Base-by-base conservation (phyloP, 768 basidiomycete species). In the Neoboletus brunneissimus region DNA sequence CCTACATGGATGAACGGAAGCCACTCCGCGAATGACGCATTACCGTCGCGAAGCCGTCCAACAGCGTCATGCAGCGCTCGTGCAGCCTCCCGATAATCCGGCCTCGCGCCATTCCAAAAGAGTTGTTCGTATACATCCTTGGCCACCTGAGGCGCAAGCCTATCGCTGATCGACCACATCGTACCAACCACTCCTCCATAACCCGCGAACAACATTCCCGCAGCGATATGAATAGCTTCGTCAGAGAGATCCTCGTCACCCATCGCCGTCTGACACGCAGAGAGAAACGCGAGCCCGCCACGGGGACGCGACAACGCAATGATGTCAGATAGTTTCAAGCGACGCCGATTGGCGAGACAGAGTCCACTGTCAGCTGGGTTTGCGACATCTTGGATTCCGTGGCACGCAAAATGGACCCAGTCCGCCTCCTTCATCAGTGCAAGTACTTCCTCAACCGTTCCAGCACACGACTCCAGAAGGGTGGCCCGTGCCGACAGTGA, bases 241-340 rank as follows among this genome's bases (percentile, higher is more conserved):
- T 76, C 72, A 0, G 70, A 52, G 3, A 72, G 69, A 50, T 56
- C 69, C 63, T 63, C 47, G 29, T 71, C 66, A 2, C 77, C 76
- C 44, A 59, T 70, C 1, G 76, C 76, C 9, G 75, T 80, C 54
- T 81, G 72, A 55, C 79, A 81, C 0, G 79, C 79, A 6, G 79
- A 79, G 5, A 81, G 72, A 60, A 79, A 77, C 0, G 74, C 79
- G 42, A 80, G 66, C 37, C 71, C 54, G 29, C 48, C 67, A 37
- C 11, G 72, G 25, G 41, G 63, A 0, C 53, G 48, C 18, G 60
- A 55, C 15, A 57, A 16, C 2, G 42, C 25, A n/a, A 62, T 43
- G 38, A 61, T 51, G 16, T 56, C 60, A 0, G 54, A 32, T 4
- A 61, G 41, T 18, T 37, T 46, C 15, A 61, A 20, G n/a, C 38